Conservation (phyloP, 2,329 filamentous ascomycete species). For the Fusarium metavorans region DNA sequence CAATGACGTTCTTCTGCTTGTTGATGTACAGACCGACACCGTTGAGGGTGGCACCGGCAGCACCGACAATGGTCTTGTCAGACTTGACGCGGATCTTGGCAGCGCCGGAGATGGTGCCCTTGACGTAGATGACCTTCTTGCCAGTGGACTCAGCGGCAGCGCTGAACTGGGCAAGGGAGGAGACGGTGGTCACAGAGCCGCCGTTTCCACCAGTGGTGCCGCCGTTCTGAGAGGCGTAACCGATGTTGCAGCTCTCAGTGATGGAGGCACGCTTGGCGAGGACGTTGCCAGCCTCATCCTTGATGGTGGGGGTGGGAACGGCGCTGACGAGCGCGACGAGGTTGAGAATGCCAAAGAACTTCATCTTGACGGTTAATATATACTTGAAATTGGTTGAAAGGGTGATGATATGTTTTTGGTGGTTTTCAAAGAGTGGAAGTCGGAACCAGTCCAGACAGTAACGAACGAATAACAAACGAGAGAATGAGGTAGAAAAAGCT, state of each 20-base stretch:
- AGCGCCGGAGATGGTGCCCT: constrained; percentile 54
- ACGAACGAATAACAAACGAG: constrained; percentile 35
- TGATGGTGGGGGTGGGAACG: constrained; percentile 47
- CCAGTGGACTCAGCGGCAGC: constrained; percentile 59
- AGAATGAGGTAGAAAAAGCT: constrained; percentile 13
- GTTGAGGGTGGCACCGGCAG: constrained; percentile 51
- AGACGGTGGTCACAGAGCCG: constrained; percentile 60
- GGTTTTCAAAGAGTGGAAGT: constrained; percentile 31
- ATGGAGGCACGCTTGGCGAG: constrained; percentile 52
- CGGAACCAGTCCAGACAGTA: constrained; percentile 36
- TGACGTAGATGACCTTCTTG: constrained; percentile 56
- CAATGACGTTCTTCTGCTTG: constrained; percentile 67
- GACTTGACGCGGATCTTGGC: constrained; percentile 56
- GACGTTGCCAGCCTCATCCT: constrained; percentile 41
- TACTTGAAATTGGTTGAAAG: neutral
- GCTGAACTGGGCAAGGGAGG: constrained; percentile 59
- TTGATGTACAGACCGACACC: constrained; percentile 66
- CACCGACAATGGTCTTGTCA: constrained; percentile 61
- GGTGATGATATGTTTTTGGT: neutral
- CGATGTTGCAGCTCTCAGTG: constrained; percentile 52
- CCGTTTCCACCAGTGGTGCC: constrained; percentile 64
- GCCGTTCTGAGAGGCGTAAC: constrained; percentile 51
- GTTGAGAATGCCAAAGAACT: constrained; percentile 48
- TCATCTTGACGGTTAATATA: constrained; percentile 42
- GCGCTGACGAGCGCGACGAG: constrained; percentile 48